Evolutionary conservation across 2,329 filamentous ascomycete species (phyloP).

Genomic region (Ophiocordyceps camponoti-rufipedis): DNA sequence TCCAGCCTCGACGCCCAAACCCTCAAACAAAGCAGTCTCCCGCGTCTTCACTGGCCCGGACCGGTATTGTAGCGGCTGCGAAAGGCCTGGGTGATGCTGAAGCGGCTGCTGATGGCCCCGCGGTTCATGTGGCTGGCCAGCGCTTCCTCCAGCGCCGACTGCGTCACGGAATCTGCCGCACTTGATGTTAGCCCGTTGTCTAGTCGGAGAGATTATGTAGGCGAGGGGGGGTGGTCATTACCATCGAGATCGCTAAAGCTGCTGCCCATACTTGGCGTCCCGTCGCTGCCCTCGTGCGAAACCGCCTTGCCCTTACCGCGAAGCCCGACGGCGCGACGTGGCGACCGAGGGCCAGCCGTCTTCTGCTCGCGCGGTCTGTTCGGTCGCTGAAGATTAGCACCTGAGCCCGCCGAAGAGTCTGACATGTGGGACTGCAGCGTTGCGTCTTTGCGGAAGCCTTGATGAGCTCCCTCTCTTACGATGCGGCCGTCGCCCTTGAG

Average conservation of each 20-base stretch:
- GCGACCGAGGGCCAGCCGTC: constrained; percentile 30
- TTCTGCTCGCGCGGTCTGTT: constrained; percentile 14
- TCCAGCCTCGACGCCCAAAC: not conserved
- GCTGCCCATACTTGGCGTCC: constrained; percentile 65
- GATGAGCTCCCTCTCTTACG: constrained; percentile 12
- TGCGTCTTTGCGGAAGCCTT: constrained; percentile 13
- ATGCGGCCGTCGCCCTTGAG: constrained; percentile 25
- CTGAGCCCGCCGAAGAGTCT: constrained; percentile 43
- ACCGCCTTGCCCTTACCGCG: constrained; percentile 29
- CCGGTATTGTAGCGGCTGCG: constrained; percentile 38
- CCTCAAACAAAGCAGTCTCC: not conserved
- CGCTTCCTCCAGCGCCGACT: constrained; percentile 64
- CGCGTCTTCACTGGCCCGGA: constrained; percentile 10
- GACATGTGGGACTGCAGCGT: constrained; percentile 35
- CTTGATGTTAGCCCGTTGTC: not conserved
- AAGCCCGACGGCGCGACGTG: constrained; percentile 39
- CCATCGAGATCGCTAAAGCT: constrained; percentile 77
- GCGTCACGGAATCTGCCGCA: constrained; percentile 61
- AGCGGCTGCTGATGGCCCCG: constrained; percentile 21
- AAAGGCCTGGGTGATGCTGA: constrained; percentile 52
- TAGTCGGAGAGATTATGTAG: not conserved
- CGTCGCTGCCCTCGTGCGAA: constrained; percentile 48
- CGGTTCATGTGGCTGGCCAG: constrained; percentile 35
- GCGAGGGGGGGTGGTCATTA: constrained; percentile 9
- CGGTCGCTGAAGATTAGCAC: constrained; percentile 17